Conservation (phyloP, 129 eudicot genomes). For the Lactuca sativa region DNA sequence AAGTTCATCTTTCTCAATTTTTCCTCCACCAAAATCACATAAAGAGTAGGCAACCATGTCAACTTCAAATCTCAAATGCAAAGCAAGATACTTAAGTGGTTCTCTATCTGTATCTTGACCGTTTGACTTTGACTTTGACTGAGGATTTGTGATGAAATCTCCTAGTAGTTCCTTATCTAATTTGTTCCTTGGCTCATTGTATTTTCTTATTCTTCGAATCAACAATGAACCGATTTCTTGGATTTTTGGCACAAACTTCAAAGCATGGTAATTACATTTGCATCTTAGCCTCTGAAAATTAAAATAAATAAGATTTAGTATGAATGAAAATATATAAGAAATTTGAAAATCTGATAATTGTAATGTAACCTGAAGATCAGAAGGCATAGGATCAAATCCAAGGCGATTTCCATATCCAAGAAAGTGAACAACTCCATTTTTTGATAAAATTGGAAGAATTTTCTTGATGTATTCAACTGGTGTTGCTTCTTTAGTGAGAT, state of each 20-base stretch:
- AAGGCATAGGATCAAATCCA: slow-evolving; percentile 87
- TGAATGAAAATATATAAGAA: background rate
- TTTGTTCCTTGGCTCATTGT: slow-evolving; percentile 46
- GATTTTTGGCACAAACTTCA: slow-evolving; percentile 80
- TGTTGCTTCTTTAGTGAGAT: slow-evolving; percentile 81
- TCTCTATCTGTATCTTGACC: slow-evolving; percentile 16
- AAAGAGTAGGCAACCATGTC: slow-evolving; percentile 96
- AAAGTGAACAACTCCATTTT: slow-evolving; percentile 75
- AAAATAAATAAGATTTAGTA: slow-evolving; percentile 12
- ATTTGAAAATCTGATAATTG: background rate
- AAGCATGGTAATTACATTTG: slow-evolving; percentile 94
- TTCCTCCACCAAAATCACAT: slow-evolving; percentile 93
- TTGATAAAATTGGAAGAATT: slow-evolving; percentile 63
- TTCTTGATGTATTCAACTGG: slow-evolving; percentile 53
- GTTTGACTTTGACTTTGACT: background rate
- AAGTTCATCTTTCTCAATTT: slow-evolving; percentile 61
- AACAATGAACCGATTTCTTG: slow-evolving; percentile 66
- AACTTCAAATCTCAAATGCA: slow-evolving; percentile 89
- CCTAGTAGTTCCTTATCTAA: slow-evolving; percentile 75
- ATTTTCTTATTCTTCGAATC: slow-evolving; percentile 65
- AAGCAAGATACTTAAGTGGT: slow-evolving; percentile 71
- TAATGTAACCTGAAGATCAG: slow-evolving; percentile 68
- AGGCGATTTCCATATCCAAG: slow-evolving; percentile 97
- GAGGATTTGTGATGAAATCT: slow-evolving; percentile 38
- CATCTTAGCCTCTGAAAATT: slow-evolving; percentile 83